Conservation (phyloP, 1,284 basidiomycete genomes). For the Exsudoporus floridanus region DNA sequence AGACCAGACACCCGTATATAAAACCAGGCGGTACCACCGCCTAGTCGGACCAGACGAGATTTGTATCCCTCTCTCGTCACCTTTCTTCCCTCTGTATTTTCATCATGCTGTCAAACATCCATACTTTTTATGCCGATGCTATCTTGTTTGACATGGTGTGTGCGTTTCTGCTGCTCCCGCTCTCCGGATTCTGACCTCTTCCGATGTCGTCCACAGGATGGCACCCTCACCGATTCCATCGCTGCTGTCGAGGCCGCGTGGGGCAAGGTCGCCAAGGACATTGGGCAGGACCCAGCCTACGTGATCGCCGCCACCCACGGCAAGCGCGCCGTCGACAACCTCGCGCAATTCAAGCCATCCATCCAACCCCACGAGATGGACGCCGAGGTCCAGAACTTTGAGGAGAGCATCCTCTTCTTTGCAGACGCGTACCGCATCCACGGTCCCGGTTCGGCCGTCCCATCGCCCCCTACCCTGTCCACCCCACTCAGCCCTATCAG, state of each 20-base stretch:
- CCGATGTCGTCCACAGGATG: slow-evolving; percentile 47
- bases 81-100: neutral
- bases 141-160: slow-evolving; percentile 75
- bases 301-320: slow-evolving; percentile 77
- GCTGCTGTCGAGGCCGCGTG: slow-evolving; percentile 78
- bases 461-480: slow-evolving; percentile 29
- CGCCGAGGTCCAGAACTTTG: slow-evolving; percentile 64
- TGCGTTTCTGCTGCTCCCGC: slow-evolving; percentile 3
- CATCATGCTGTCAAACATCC: slow-evolving; percentile 28
- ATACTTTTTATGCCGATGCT: slow-evolving; percentile 54
- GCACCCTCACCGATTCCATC: slow-evolving; percentile 75
- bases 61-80: slow-evolving; percentile 1
- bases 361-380: slow-evolving; percentile 66
- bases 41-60: slow-evolving; percentile 10
- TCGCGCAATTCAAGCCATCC: slow-evolving; percentile 56
- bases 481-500: slow-evolving; percentile 31
- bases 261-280: slow-evolving; percentile 70
- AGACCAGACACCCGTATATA: slow-evolving; percentile 22
- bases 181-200: slow-evolving; percentile 21
- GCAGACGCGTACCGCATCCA: slow-evolving; percentile 62
- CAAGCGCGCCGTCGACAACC: slow-evolving; percentile 69
- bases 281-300: slow-evolving; percentile 62
- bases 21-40: slow-evolving; percentile 6
- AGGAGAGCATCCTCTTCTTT: slow-evolving; percentile 69
- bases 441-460: slow-evolving; percentile 40